Conservation (phyloP, 2,329 filamentous ascomycete genomes). For the Exophiala calicioides region DNA sequence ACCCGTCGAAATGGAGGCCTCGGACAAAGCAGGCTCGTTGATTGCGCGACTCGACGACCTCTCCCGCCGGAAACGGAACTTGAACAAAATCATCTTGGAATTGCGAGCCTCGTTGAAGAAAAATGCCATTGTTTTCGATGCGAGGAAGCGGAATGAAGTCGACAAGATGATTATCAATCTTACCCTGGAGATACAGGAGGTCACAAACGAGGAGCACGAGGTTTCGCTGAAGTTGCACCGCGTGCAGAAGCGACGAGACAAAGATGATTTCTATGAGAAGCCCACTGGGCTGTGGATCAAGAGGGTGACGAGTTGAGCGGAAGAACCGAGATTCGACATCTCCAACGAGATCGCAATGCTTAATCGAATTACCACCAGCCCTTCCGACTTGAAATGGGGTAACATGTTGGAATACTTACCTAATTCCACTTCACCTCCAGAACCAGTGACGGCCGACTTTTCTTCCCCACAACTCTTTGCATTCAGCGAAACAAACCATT, state of each 20-base stretch:
- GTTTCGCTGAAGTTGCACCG: constrained; percentile 72
- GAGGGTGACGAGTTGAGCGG: constrained; percentile 68
- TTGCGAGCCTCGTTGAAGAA: constrained; percentile 76
- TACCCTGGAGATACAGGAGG: constrained; percentile 67
- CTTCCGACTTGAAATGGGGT: no score
- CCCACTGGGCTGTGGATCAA: constrained; percentile 75
- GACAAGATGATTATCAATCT: constrained; percentile 67
- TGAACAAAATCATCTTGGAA: constrained; percentile 71
- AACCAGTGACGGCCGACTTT: no score
- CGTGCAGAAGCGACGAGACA: constrained; percentile 73
- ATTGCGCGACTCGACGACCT: constrained; percentile 67
- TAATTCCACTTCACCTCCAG: no score
- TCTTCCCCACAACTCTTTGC: no score
- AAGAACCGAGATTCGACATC: no score
- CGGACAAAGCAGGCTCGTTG: constrained; percentile 67
- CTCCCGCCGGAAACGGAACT: constrained; percentile 67
- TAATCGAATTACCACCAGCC: no score
- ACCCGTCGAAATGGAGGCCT: constrained; percentile 61
- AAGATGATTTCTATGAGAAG: constrained; percentile 54
- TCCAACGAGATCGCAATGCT: no score
- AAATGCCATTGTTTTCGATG: constrained; percentile 66
- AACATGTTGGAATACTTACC: no score
- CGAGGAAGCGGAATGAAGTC: constrained; percentile 60
- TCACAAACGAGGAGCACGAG: constrained; percentile 76
- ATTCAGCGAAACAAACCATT: no score